These are phyloP conservation scores for Botrytis byssoidea DNA, from an alignment of 2,329 filamentous ascomycete genomes.

Conservation along the genomic window DNA sequence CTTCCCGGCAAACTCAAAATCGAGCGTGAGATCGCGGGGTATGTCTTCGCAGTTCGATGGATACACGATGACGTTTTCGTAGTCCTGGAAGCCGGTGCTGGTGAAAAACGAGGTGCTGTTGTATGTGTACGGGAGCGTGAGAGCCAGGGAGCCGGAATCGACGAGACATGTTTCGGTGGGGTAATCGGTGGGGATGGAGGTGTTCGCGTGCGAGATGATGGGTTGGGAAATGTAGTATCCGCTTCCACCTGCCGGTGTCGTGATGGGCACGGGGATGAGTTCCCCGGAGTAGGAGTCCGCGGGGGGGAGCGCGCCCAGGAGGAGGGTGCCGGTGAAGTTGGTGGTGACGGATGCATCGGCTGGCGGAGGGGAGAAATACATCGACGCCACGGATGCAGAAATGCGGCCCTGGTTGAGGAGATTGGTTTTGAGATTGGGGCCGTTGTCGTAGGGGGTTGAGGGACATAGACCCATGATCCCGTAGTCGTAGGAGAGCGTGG, in stretches of 20 bases:
- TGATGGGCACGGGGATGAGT: not conserved
- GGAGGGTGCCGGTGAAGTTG: not conserved
- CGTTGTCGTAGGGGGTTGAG: not conserved
- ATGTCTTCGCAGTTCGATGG: not conserved
- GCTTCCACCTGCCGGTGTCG: not conserved
- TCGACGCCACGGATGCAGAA: not conserved
- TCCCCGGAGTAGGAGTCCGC: not conserved
- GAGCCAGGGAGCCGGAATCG: not conserved
- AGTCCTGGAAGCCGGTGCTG: not conserved
- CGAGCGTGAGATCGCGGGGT: not conserved
- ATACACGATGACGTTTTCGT: not conserved
- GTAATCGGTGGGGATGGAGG: not conserved
- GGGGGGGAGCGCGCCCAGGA: not conserved
- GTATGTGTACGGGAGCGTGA: not conserved
- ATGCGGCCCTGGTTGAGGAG: not conserved
- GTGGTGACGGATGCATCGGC: not conserved
- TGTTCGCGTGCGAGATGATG: not conserved
- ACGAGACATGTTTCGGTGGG: not conserved
- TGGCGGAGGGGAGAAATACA: not conserved
- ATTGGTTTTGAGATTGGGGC: constrained; percentile 1
- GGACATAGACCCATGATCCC: not conserved
- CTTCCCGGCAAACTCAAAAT: not conserved
- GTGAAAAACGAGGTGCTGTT: not conserved
- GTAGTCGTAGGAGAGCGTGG: not conserved
- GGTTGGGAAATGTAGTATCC: constrained; percentile 2